These are phyloP conservation scores for Phaeoacremonium minimum DNA, from an alignment of 2,329 filamentous ascomycete species.

Conservation along the genomic window DNA sequence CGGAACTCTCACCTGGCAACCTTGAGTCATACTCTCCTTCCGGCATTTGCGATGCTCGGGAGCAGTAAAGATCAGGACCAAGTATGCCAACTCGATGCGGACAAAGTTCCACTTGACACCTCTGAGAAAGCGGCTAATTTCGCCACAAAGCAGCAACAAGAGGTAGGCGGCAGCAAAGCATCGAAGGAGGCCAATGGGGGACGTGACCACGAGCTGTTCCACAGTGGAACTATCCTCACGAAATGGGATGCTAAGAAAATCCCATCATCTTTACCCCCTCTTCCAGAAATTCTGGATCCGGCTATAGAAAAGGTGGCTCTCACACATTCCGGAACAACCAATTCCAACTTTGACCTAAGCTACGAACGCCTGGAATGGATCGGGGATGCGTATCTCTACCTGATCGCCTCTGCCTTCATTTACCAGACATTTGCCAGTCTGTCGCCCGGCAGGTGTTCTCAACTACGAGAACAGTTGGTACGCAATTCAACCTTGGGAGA, in stretches of 20 bases:
- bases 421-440: slow-evolving; percentile 65
- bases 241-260: slow-evolving; percentile 50
- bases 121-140: too few relatives aligned
- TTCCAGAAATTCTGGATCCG: slow-evolving; percentile 58
- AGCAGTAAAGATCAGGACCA: too few relatives aligned
- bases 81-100: too few relatives aligned
- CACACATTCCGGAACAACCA: slow-evolving; percentile 54
- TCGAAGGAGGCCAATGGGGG: too few relatives aligned
- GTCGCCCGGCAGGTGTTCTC: slow-evolving; percentile 64
- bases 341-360: slow-evolving; percentile 33
- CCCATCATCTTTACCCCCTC: slow-evolving; percentile 41
- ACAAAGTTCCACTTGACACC: too few relatives aligned
- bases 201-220: too few relatives aligned
- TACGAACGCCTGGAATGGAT: slow-evolving; percentile 89
- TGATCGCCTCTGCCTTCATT: slow-evolving; percentile 72
- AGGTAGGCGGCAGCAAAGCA: too few relatives aligned
- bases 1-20: slow-evolving; percentile 13
- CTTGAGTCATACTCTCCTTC: slow-evolving; percentile 10
- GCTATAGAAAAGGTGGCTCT: slow-evolving; percentile 60
- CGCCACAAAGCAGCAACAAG: too few relatives aligned
- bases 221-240: too few relatives aligned
- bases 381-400: slow-evolving; percentile 81
- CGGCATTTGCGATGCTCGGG: too few relatives aligned
- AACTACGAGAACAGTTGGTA: slow-evolving; percentile 73
- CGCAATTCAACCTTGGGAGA: slow-evolving; percentile 73